Conservation (phyloP, 2,329 filamentous ascomycete species). For the Alternaria triticimaculans region DNA sequence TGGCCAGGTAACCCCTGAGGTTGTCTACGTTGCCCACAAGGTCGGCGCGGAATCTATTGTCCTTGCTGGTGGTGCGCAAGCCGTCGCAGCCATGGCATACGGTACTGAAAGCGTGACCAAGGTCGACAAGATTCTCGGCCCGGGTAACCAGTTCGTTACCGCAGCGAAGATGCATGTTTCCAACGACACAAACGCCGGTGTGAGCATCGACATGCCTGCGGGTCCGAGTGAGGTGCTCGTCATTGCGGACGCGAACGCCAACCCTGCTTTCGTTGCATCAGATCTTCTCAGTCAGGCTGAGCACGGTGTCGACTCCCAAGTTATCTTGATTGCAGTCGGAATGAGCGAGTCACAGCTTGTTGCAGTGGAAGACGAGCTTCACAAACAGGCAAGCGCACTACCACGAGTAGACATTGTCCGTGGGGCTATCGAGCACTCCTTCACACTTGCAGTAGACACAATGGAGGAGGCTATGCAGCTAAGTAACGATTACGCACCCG, state of each 20-base stretch:
- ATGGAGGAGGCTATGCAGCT: slow-evolving; percentile 78
- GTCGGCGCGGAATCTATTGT: slow-evolving; percentile 96
- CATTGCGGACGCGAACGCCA: slow-evolving; percentile 84
- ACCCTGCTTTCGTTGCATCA: slow-evolving; percentile 93
- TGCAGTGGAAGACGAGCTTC: slow-evolving; percentile 90
- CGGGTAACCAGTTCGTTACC: slow-evolving; percentile 98
- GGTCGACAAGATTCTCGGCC: slow-evolving; percentile 98
- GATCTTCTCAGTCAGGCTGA: slow-evolving; percentile 95
- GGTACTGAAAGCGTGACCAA: slow-evolving; percentile 93
- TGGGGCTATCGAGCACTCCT: slow-evolving; percentile 87
- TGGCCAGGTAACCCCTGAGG: slow-evolving; percentile 91
- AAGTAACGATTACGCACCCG: slow-evolving; percentile 94
- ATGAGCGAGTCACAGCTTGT: slow-evolving; percentile 74
- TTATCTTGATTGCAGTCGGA: slow-evolving; percentile 86
- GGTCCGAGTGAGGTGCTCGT: slow-evolving; percentile 97
- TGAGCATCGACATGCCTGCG: slow-evolving; percentile 98
- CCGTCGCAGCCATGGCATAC: slow-evolving; percentile 95
- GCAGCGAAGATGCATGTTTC: slow-evolving; percentile 98
- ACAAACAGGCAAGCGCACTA: slow-evolving; percentile 83
- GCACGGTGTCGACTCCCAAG: slow-evolving; percentile 95
- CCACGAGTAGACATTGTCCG: slow-evolving; percentile 93
- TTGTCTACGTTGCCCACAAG: slow-evolving; percentile 97
- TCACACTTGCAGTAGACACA: slow-evolving; percentile 79
- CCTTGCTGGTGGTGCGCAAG: slow-evolving; percentile 92
- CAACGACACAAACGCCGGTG: slow-evolving; percentile 94